Percentiles rank a stretch among this genome's conserved stretches.
Evolutionary conservation across 2,329 filamentous ascomycete genomes (phyloP).

Genomic region (Calonectria henricotiae): DNA sequence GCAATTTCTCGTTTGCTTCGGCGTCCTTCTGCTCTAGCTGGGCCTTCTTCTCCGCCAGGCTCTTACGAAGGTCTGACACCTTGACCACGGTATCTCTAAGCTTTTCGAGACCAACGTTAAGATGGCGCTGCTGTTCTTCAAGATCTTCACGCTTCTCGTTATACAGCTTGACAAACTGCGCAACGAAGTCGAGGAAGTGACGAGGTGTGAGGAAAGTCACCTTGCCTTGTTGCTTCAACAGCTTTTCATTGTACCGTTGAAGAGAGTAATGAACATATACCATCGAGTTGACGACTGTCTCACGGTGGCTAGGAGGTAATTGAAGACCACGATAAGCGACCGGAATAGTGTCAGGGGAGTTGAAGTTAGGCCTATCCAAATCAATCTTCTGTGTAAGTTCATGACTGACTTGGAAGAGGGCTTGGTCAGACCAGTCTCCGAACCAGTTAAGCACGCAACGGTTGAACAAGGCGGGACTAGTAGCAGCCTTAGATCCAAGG

Average conservation of each 20-base stretch:
- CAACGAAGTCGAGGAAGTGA: constrained; percentile 98
- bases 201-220: constrained; percentile 94
- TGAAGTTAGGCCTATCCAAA: constrained; percentile 89
- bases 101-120: constrained; percentile 98
- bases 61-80: constrained; percentile 91
- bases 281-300: constrained; percentile 97
- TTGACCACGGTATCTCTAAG: constrained; percentile 97
- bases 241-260: constrained; percentile 88
- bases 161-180: constrained; percentile 97
- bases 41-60: constrained; percentile 93
- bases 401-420: constrained; percentile 96
- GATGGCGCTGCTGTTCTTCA: constrained; percentile 97
- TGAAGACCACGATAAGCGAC: constrained; percentile 90
- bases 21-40: constrained; percentile 94
- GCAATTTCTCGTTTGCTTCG: constrained; percentile 97
- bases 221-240: constrained; percentile 93
- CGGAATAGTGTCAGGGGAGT: constrained; percentile 90
- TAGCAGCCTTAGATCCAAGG: constrained; percentile 95
- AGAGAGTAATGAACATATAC: constrained; percentile 98
- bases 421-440: constrained; percentile 99
- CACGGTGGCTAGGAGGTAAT: constrained; percentile 90
- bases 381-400: constrained; percentile 98
- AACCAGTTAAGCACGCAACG: constrained; percentile 99
- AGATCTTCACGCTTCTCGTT: constrained; percentile 98
- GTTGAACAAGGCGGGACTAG: constrained; percentile 98